phyloP scores from a whole-genome alignment of 805 yeast species.

The Saccharomyces cerevisiae region DNA sequence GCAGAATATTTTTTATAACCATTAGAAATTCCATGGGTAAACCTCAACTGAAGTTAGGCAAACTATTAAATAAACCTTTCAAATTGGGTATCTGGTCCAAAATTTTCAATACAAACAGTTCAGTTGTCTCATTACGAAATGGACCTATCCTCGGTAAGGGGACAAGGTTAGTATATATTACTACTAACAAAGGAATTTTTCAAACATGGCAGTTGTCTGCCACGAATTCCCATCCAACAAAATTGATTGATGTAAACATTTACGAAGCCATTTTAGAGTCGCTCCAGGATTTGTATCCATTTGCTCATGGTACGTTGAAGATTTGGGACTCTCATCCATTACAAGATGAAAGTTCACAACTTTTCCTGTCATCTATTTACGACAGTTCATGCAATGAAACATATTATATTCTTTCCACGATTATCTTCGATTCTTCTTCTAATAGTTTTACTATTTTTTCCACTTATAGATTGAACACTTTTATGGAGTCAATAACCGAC shows the following conservation, averaged over 20 bases:
- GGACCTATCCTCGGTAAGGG: constrained; percentile 48
- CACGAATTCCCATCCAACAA: constrained; percentile 34
- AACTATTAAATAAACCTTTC: constrained; percentile 24
- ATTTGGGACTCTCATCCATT: constrained; percentile 58
- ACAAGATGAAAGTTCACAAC: constrained; percentile 32
- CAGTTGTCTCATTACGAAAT: constrained; percentile 50
- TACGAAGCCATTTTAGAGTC: constrained; percentile 33
- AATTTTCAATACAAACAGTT: constrained; percentile 24
- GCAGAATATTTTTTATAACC: constrained; percentile 53
- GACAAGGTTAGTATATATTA: constrained; percentile 34
- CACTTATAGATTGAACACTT: constrained; percentile 55
- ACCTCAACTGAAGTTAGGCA: constrained; percentile 31
- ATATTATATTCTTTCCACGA: constrained; percentile 44
- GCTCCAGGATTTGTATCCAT: constrained; percentile 42
- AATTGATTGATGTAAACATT: constrained; percentile 32
- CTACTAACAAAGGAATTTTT: constrained; percentile 39
- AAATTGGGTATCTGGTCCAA: constrained; percentile 28
- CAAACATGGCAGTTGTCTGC: constrained; percentile 43
- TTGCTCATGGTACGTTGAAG: constrained; percentile 41
- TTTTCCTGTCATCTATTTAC: constrained; percentile 42
- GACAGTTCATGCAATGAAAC: constrained; percentile 27
- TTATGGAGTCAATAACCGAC: constrained; percentile 18
- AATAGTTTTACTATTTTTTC: constrained; percentile 51
- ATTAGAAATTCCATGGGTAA: constrained; percentile 64
- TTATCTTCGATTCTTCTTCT: constrained; percentile 38